Percentiles rank a stretch among this genome's conserved stretches.
These are phyloP conservation scores for Euphrasia arctica DNA, from an alignment of 305 asterid genomes.

Conservation along the genomic window DNA sequence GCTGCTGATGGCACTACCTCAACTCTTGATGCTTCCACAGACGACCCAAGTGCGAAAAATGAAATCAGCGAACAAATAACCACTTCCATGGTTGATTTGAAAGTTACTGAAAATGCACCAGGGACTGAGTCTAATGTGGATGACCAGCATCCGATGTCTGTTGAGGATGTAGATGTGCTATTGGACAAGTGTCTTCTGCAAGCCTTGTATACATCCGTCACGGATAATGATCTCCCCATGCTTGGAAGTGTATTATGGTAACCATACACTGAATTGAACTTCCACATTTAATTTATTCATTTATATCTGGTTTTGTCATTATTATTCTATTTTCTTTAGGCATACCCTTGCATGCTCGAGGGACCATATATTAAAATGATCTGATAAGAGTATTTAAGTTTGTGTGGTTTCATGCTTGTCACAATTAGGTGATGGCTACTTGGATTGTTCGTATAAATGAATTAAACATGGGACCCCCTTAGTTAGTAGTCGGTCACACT, in stretches of 20 bases:
- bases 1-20: conserved; percentile 37
- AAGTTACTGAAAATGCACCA: conserved; percentile 43
- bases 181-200: conserved; percentile 91
- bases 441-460: conserved; percentile 17
- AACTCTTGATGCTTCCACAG: conserved; percentile 28
- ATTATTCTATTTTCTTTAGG: conserved; percentile 5
- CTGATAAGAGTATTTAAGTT: not conserved
- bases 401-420: conserved; percentile 1
- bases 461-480: not conserved
- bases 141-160: conserved; percentile 51
- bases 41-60: conserved; percentile 30
- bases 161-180: conserved; percentile 68
- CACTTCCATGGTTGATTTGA: conserved; percentile 47
- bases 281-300: conserved; percentile 15
- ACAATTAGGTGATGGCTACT: conserved; percentile 2
- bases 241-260: conserved; percentile 94
- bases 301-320: conserved; percentile 6
- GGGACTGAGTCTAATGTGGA: conserved; percentile 44
- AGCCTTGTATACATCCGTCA: conserved; percentile 74
- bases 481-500: not conserved
- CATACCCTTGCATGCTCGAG: conserved; percentile 12
- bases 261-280: conserved; percentile 10
- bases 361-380: conserved; percentile 8
- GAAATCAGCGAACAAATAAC: conserved; percentile 53
- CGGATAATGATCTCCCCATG: conserved; percentile 88